phyloP scores from a whole-genome alignment of 2,329 filamentous ascomycete genomes.

The Neofusicoccum sp. region DNA sequence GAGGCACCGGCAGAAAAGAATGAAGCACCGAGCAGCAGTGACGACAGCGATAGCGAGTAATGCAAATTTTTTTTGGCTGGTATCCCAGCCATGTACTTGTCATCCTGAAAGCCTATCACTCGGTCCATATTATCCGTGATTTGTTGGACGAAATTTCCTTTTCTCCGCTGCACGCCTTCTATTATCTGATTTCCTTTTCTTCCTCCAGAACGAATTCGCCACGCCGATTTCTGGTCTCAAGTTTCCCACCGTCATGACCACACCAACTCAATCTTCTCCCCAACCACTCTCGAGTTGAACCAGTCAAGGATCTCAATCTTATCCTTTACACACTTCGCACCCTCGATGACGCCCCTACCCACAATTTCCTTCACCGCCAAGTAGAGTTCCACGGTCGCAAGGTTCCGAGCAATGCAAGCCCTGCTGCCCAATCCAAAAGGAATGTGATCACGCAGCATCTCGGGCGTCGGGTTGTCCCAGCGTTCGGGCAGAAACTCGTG shows the following conservation, averaged over 20 bases:
- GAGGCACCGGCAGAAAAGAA: slow-evolving; percentile 24
- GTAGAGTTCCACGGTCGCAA: slow-evolving; percentile 31
- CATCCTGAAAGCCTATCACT: not conserved
- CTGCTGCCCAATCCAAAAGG: slow-evolving; percentile 33
- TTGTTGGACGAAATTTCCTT: not conserved
- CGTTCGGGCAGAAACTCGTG: slow-evolving; percentile 28
- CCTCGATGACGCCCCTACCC: slow-evolving; percentile 44
- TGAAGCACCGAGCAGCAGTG: slow-evolving; percentile 15
- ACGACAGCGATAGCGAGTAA: slow-evolving; percentile 22
- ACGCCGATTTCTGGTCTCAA: not conserved
- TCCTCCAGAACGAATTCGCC: not conserved
- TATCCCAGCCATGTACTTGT: not conserved
- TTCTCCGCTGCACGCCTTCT: not conserved
- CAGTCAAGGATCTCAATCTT: slow-evolving; percentile 54
- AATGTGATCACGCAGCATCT: slow-evolving; percentile 35
- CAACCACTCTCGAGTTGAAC: slow-evolving; percentile 56
- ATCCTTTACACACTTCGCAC: slow-evolving; percentile 39
- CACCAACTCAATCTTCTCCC: slow-evolving; percentile 47
- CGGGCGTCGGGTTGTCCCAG: slow-evolving; percentile 28
- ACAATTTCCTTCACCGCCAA: slow-evolving; percentile 42
- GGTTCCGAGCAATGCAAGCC: slow-evolving; percentile 32
- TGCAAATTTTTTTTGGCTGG: not conserved
- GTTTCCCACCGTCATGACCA: not conserved
- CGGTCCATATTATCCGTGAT: not conserved
- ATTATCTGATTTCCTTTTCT: not conserved